Evolutionary conservation across 192 early-diverging fungal genomes (phyloP).

Genomic region (Phycomyces blakesleeanus): DNA sequence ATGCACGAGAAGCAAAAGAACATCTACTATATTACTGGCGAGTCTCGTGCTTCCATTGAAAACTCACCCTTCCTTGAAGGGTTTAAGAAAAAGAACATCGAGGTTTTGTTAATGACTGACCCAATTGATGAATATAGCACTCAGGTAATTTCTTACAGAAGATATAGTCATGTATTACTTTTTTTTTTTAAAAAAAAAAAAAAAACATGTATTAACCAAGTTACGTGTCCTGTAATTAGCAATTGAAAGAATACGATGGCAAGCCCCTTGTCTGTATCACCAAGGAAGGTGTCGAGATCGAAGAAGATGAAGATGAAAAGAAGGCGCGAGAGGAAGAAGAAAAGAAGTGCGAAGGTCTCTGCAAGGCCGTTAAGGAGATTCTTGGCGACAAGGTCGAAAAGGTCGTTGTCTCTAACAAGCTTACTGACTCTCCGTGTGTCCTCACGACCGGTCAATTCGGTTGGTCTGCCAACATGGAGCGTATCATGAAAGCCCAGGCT

Average conservation of each 20-base stretch:
- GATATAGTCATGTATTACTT: too few species aligned
- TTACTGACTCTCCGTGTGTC: conserved; percentile 95
- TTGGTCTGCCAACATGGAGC: conserved; percentile 99
- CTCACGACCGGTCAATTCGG: conserved; percentile 98
- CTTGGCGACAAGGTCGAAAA: conserved; percentile 98
- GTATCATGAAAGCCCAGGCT: conserved; percentile 99
- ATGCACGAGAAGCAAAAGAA: conserved; percentile 99
- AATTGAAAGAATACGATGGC: conserved; percentile 98
- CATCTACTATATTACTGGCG: conserved; percentile 99
- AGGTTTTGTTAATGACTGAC: conserved; percentile 97
- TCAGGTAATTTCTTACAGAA: too few species aligned
- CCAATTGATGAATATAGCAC: conserved; percentile 99
- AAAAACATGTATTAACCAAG: too few species aligned
- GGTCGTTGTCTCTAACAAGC: conserved; percentile 80
- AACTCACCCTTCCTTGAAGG: conserved; percentile 97
- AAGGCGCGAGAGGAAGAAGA: conserved; percentile 86
- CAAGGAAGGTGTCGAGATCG: conserved; percentile 98
- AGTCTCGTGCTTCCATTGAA: conserved; percentile 88
- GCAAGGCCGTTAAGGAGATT: conserved; percentile 92
- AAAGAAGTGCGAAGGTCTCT: conserved; percentile 80
- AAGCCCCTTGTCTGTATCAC: conserved; percentile 96
- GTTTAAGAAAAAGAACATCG: conserved; percentile 98
- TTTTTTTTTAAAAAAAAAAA: too few species aligned
- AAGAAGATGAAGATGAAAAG: conserved; percentile 98
- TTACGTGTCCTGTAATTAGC: too few species aligned